Conservation (phyloP, 2,329 filamentous ascomycete species). For the Pyrenophora tritici-repentis region DNA sequence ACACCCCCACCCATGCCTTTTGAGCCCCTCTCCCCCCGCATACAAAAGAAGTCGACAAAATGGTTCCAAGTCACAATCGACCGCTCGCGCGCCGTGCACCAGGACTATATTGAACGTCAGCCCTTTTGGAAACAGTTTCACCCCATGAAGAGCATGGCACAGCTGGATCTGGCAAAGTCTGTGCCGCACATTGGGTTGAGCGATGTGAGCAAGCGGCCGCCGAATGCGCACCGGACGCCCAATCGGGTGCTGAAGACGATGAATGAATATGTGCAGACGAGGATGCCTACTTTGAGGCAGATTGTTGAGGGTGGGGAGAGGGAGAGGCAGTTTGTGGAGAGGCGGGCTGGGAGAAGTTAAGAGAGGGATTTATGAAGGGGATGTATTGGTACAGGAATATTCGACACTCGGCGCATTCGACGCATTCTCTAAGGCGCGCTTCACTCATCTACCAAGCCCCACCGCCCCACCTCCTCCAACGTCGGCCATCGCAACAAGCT, state of each 20-base stretch:
- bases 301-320: constrained; percentile 34
- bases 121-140: constrained; percentile 41
- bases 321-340: constrained; percentile 1
- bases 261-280: constrained; percentile 28
- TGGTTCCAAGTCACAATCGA: constrained; percentile 52
- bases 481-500: too few relatives aligned
- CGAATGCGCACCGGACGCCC: constrained; percentile 42
- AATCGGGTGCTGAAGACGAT: constrained; percentile 31
- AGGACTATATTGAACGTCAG: constrained; percentile 49
- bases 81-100: constrained; percentile 46
- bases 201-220: constrained; percentile 46
- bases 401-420: too few relatives aligned
- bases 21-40: constrained; percentile 11
- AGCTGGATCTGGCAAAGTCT: constrained; percentile 46
- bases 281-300: constrained; percentile 40
- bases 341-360: neutral
- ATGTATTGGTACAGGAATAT: too few relatives aligned
- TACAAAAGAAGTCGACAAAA: constrained; percentile 25
- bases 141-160: constrained; percentile 39
- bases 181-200: constrained; percentile 51
- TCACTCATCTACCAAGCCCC: too few relatives aligned
- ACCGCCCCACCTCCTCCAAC: too few relatives aligned
- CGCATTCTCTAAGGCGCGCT: too few relatives aligned
- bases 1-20: constrained; percentile 31
- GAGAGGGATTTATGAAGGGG: neutral